These are phyloP conservation scores for Dimargaris xerosporica DNA, from an alignment of 192 early-diverging fungal species.

Conservation along the genomic window DNA sequence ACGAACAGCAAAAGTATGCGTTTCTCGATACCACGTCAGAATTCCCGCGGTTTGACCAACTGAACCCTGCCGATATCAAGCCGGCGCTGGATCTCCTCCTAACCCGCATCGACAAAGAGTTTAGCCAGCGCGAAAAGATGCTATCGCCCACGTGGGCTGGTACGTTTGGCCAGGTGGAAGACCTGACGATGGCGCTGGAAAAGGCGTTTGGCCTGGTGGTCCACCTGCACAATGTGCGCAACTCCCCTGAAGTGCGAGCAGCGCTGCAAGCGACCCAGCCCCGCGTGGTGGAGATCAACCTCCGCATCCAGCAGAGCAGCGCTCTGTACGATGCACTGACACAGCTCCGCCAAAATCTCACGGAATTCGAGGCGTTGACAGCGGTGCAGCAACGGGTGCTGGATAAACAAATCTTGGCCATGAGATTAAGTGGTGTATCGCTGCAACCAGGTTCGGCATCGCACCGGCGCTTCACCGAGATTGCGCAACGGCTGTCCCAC, in stretches of 20 bases:
- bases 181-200: constrained; percentile 31
- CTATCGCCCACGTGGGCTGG: constrained; percentile 38
- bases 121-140: constrained; percentile 22
- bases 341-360: constrained; percentile 19
- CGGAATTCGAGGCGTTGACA: constrained; percentile 21
- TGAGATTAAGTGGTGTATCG: constrained; percentile 34
- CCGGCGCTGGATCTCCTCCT: constrained; percentile 28
- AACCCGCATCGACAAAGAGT: constrained; percentile 21
- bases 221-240: constrained; percentile 36
- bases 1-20: background rate
- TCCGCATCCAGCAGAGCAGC: constrained; percentile 36
- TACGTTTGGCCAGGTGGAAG: constrained; percentile 24
- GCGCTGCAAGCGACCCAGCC: constrained; percentile 33
- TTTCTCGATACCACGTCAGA: background rate
- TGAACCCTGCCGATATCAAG: constrained; percentile 26
- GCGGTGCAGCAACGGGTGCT: constrained; percentile 36
- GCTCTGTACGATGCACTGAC: constrained; percentile 35
- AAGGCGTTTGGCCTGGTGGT: constrained; percentile 29
- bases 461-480: constrained; percentile 32
- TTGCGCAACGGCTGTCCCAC: constrained; percentile 29
- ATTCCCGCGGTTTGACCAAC: constrained; percentile 33
- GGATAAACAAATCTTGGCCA: constrained; percentile 25
- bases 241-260: constrained; percentile 31
- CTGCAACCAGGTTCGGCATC: constrained; percentile 24
- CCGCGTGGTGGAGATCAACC: constrained; percentile 27